Evolutionary conservation across 306 rosid genomes (phyloP), one percentile per base, ranked within the genome.

Genomic region (Rubus idaeus): DNA sequence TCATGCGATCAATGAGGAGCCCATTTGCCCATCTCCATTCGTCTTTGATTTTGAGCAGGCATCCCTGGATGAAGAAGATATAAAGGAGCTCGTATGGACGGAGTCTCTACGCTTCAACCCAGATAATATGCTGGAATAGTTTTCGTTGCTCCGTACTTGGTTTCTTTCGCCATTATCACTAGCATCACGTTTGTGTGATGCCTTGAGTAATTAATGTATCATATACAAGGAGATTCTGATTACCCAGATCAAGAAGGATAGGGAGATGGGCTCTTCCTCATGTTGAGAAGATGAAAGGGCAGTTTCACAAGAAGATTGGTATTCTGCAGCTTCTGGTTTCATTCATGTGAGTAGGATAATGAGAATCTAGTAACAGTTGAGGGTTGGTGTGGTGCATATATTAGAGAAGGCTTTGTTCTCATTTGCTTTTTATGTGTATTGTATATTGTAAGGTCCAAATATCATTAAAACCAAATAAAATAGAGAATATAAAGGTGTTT

Each of bases 1-100:
- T 72, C 98, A 95, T 60, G 97, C 92, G 88, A 90, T 95, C 88
- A 95, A 95, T 4, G 98, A 95, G 86, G 98, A 95, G 88, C 98
- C 98, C 14, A 83, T 76, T 80, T 89, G 97, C 85, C 89, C 90
- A 40, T 84, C 89, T 76, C 93, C 97, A 13, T 95, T 95, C 13
- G 45, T 80, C 85, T 92, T 95, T 78, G 96, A 90, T 76, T 95
- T 95, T 5, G 98, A 95, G 73, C 96, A 86, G 86, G 52, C 91
- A 71, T 82, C 83, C 68, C 80, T 95, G 81, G 77, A 84, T 53
- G 98, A 95, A 86, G 98, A 92, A 70, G 98, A 95, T 74, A 90
- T 95, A 83, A 95, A 88, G 89, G 96, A 92, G 72, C 96, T 95
- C 74, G 85, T 92, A 85, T 95, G 98, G 98, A 82, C 69, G 69